phyloP scores from a whole-genome alignment of 2,329 filamentous ascomycete genomes.

The Bipolaris gigantea region DNA sequence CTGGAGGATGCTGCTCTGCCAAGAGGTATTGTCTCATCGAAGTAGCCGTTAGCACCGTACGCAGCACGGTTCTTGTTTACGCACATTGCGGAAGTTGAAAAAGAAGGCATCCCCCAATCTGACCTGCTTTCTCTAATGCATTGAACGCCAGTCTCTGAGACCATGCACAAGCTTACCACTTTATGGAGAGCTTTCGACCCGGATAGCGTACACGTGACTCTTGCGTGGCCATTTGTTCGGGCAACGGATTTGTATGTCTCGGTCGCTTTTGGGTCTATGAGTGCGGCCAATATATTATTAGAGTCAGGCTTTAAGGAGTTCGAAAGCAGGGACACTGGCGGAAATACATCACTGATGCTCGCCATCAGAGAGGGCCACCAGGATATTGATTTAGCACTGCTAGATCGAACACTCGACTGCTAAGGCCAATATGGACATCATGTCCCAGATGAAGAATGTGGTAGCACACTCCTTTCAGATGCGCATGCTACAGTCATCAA shows the following conservation, averaged over 20 bases:
- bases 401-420: background rate
- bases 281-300: background rate
- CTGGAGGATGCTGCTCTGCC: background rate
- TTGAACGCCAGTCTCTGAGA: background rate
- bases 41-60: background rate
- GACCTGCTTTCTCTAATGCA: background rate
- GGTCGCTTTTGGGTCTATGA: background rate
- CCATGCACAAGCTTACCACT: background rate
- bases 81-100: background rate
- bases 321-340: background rate
- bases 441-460: background rate
- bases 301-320: background rate
- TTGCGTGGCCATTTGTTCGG: background rate
- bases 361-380: background rate
- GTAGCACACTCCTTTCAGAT: background rate
- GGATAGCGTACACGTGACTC: background rate
- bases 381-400: background rate
- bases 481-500: slow-evolving; percentile 3
- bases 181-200: background rate
- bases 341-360: background rate
- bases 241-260: background rate
- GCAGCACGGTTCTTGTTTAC: background rate
- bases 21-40: background rate
- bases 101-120: background rate
- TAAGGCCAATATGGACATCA: background rate